Evolutionary conservation across 1,284 basidiomycete species (phyloP).

Genomic region (Malassezia brasiliensis): DNA sequence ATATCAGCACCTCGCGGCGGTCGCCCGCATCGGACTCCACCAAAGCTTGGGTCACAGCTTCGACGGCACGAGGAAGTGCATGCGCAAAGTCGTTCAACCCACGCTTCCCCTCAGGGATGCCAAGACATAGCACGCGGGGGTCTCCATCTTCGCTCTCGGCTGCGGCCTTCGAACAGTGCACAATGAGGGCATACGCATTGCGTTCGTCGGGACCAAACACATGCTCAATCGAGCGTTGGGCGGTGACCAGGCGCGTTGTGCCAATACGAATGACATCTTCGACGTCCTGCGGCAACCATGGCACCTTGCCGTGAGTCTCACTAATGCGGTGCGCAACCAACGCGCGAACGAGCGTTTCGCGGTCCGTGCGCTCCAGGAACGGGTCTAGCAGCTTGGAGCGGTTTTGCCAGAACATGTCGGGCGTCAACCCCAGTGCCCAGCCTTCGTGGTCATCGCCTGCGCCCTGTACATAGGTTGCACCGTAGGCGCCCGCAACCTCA

Average conservation of each 20-base stretch:
- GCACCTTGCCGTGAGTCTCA: not conserved
- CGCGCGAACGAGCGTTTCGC: slow-evolving; percentile 53
- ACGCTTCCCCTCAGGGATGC: slow-evolving; percentile 18
- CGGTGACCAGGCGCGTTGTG: not conserved
- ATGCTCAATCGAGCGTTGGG: not conserved
- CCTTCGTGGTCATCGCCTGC: slow-evolving; percentile 80
- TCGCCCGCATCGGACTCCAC: not conserved
- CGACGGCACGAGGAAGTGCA: slow-evolving; percentile 20
- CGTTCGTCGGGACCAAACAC: not conserved
- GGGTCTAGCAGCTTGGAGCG: slow-evolving; percentile 53
- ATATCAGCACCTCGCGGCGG: slow-evolving; percentile 13
- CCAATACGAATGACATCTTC: not conserved
- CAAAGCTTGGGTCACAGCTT: slow-evolving; percentile 9
- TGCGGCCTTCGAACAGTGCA: not conserved
- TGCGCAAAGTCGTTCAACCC: slow-evolving; percentile 21
- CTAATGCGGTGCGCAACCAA: slow-evolving; percentile 48
- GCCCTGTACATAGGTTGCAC: slow-evolving; percentile 63
- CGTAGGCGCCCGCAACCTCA: not conserved
- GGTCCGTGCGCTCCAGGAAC: slow-evolving; percentile 49
- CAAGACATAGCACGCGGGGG: not conserved
- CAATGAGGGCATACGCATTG: not conserved
- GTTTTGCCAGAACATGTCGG: slow-evolving; percentile 63
- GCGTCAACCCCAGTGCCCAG: slow-evolving; percentile 70
- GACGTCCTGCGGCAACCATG: not conserved
- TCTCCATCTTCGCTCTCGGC: not conserved